Evolutionary conservation across 176 grass and related monocot genomes (phyloP), one percentile per base, ranked within the genome.

Genomic region (Zizania latifolia): DNA sequence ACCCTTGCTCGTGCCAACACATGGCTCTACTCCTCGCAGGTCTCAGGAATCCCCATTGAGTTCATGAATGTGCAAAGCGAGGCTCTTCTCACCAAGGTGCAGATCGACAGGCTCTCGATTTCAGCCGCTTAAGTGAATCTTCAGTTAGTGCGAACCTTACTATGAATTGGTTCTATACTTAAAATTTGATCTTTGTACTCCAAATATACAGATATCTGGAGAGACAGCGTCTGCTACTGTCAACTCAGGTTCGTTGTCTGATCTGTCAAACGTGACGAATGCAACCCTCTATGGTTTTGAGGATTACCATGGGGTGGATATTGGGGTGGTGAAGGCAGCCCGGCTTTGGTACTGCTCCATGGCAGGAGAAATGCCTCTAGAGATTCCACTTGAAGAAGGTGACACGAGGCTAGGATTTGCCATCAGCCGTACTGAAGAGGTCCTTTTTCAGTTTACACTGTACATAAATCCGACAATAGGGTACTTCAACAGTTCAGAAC

Each of bases 71-170:
- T 94, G 58, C 92, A 94, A 71, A 91, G 82, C 1, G 92, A 94
- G 82, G 85, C 88, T 61, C 83, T 94, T 44, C 92, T 94, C 27
- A 94, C 86, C 38, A 94, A 94, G 88, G 92, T 94, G n/a, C 59
- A 69, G 45, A 75, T 19, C n/a, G n/a, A 33, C 40, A 62, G 38
- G 22, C 15, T 71, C 53, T 10, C 12, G 22, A 51, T 17, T 59
- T 78, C 59, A 34, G 40, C 66, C 13, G 53, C 73, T 72, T 40
- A 32, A 73, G 28, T 41, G 26, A 78, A 72, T 11, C 4, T 37
- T 39, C 37, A 58, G 45, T 58, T 82, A 44, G 15, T 26, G 38
- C 65, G 31, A 24, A 72, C n/a, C 53, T 70, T 7, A 59, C 17
- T 28, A 36, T 40, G 29, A 17, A 48, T 72, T 58, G 37, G 2